phyloP scores from a whole-genome alignment of 2,329 filamentous ascomycete genomes.

The Fusarium abutilonis region DNA sequence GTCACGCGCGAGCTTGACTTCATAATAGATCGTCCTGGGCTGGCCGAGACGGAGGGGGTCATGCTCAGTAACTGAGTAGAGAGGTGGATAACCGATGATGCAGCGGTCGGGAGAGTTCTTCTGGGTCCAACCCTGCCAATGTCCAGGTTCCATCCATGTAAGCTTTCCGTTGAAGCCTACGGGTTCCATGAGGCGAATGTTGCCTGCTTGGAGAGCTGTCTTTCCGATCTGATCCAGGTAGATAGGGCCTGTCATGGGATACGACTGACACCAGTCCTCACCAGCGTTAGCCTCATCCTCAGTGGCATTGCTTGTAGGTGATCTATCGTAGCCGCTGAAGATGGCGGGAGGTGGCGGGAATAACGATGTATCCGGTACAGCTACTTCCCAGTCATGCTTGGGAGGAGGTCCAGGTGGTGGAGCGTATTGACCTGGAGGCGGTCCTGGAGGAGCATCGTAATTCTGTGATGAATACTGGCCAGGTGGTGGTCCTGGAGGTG shows the following conservation, averaged over 20 bases:
- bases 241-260: conserved; percentile 67
- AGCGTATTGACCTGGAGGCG: conserved; percentile 38
- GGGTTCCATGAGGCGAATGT: conserved; percentile 66
- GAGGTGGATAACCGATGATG: conserved; percentile 73
- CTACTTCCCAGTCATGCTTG: conserved; percentile 74
- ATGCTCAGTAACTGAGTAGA: conserved; percentile 71
- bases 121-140: conserved; percentile 60
- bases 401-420: conserved; percentile 51
- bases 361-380: conserved; percentile 76
- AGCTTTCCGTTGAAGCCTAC: conserved; percentile 59
- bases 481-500: conserved; percentile 45
- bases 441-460: conserved; percentile 24
- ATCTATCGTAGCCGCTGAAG: conserved; percentile 69
- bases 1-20: conserved; percentile 66
- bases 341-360: conserved; percentile 78
- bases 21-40: conserved; percentile 73
- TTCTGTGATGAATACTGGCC: conserved; percentile 30
- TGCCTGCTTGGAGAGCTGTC: conserved; percentile 59
- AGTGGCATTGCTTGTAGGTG: conserved; percentile 75
- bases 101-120: conserved; percentile 66
- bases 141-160: conserved; percentile 57
- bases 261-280: conserved; percentile 70
- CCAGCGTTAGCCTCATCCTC: conserved; percentile 71
- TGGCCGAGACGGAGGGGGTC: conserved; percentile 59
- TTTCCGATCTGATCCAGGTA: conserved; percentile 58